Base-by-base conservation (phyloP, 371 early-diverging fungal species). In the Rhizopus sp. region DNA sequence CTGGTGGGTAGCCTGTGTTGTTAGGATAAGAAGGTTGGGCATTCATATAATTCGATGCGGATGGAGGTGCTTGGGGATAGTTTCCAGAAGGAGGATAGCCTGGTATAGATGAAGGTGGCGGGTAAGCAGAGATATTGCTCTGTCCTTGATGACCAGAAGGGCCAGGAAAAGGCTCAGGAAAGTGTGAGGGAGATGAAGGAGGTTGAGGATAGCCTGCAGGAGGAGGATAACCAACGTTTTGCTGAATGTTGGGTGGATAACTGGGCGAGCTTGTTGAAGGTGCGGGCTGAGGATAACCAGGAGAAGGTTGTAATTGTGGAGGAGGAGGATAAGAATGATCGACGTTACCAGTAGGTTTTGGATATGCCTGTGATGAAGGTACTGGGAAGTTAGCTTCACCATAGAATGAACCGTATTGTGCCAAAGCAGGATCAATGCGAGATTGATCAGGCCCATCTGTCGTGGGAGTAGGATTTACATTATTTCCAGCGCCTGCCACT, bases 401-500 rank as follows among this genome's bases (percentile, higher is more conserved):
- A 51, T 66, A 66, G 39, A 66, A 66, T 2, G 66, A 66, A 0
- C 66, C 66, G 50, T 66, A 66, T 33, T 66, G 61, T 15, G 61
- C 54, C 40, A 61, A 50, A 3, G 47, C 23, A 31, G 58, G 58
- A 55, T 66, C 62, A 45, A 44, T 30, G 33, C 62, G 66, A 39
- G 66, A 61, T 45, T 60, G 30, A 29, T 47, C 39, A 6, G 62
- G 42, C 8, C 30, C 42, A 3, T 51, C 44, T 2, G 57, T 56
- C 13, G 51, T 64, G 16, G 66, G 54, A 4, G 57, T 53, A 31
- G 59, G 48, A 17, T 55, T 42, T 1, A 47, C 49, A 17, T 65
- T 70, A n/a, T 53, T 58, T 15, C 72, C 72, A n/a, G 71, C 65
- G 50, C 77, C 77, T 4, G 63, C 72, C 15, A 77, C 72, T 13